Evolutionary conservation across 2,329 filamentous ascomycete species (phyloP).

Genomic region (Bisporella sp.): DNA sequence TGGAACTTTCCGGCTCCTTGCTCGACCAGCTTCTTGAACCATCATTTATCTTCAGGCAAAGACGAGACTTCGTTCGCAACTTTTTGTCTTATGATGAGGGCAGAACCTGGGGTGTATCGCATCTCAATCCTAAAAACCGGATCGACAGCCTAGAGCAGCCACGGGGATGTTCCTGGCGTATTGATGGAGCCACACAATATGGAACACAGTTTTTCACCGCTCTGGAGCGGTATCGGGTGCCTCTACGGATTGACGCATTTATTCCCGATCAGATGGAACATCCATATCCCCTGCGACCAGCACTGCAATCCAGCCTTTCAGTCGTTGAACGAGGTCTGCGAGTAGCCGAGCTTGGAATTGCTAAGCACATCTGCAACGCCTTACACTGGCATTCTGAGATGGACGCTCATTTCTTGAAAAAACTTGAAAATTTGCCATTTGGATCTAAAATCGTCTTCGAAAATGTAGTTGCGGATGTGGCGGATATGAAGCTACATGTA

Average conservation of each 20-base stretch:
- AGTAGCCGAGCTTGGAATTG: constrained; percentile 43
- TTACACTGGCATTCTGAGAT: constrained; percentile 43
- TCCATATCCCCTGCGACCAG: constrained; percentile 29
- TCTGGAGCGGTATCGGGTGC: constrained; percentile 38
- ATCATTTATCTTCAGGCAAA: too few species aligned
- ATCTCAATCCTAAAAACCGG: constrained; percentile 52
- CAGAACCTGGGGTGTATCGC: background rate
- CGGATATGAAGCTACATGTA: constrained; percentile 38
- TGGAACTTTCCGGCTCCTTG: too few species aligned
- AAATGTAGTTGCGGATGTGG: constrained; percentile 40
- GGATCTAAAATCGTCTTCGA: constrained; percentile 50
- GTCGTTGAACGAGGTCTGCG: constrained; percentile 43
- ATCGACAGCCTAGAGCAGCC: constrained; percentile 47
- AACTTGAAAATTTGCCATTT: constrained; percentile 44
- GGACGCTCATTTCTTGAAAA: constrained; percentile 13
- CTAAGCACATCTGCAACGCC: constrained; percentile 45
- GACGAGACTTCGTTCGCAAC: too few species aligned
- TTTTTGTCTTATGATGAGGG: too few species aligned
- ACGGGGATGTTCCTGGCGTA: constrained; percentile 43
- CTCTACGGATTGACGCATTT: constrained; percentile 52
- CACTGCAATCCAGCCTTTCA: constrained; percentile 38
- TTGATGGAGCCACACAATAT: constrained; percentile 50
- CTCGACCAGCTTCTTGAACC: too few species aligned
- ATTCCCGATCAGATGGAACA: constrained; percentile 35
- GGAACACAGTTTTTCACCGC: constrained; percentile 52